Evolutionary conservation across 257 asterid species (phyloP).

Genomic region (Nicotiana undulata): DNA sequence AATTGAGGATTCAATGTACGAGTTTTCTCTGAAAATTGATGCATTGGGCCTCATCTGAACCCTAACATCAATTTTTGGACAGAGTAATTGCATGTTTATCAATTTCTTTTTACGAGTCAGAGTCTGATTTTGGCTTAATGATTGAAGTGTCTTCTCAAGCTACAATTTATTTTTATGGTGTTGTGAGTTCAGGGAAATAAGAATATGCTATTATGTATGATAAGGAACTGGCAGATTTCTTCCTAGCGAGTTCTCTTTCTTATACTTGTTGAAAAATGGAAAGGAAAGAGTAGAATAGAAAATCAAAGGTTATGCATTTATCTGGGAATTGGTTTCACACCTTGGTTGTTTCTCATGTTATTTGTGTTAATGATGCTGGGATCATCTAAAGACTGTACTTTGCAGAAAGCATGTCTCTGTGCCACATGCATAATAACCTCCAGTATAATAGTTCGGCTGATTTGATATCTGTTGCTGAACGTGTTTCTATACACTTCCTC

Average conservation of each 20-base stretch:
- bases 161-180: neutral
- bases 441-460: neutral
- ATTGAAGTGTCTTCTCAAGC: conserved; percentile 1
- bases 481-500: neutral
- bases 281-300: neutral
- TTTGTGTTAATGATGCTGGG: neutral
- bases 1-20: neutral
- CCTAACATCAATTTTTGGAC: neutral
- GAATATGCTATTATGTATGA: neutral
- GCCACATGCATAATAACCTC: no score
- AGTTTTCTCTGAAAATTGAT: neutral
- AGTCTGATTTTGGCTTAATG: neutral
- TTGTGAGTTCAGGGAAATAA: neutral
- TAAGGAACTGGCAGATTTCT: neutral
- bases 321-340: neutral
- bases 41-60: neutral
- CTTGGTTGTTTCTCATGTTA: neutral
- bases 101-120: neutral
- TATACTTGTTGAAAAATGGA: neutral
- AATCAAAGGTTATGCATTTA: neutral
- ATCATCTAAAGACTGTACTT: neutral
- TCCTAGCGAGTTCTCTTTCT: neutral
- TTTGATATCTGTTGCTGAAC: neutral
- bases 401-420: neutral
- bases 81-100: neutral